Conservation (phyloP, 2,329 filamentous ascomycete species). For the Trichoderma koningiopsis region DNA sequence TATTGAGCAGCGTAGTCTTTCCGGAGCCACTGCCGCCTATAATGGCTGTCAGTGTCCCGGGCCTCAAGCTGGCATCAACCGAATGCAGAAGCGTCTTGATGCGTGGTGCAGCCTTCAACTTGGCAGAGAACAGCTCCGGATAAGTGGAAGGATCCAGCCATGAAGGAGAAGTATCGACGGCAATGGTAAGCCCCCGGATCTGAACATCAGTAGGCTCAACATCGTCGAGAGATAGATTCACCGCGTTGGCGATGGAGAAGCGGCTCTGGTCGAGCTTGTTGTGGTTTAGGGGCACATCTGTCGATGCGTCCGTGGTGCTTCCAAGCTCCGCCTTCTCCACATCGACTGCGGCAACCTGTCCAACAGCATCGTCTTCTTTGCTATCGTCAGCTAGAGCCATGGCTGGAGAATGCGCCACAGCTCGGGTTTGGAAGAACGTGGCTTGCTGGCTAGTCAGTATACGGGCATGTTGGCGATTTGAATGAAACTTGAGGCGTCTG, state of each 20-base stretch:
- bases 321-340: constrained; percentile 39
- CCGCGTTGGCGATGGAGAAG: constrained; percentile 39
- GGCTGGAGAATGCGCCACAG: neutral
- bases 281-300: constrained; percentile 30
- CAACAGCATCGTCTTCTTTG: neutral
- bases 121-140: constrained; percentile 43
- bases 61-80: constrained; percentile 64
- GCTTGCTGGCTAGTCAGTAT: constrained; percentile 10
- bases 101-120: constrained; percentile 41
- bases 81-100: constrained; percentile 61
- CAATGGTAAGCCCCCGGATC: constrained; percentile 57
- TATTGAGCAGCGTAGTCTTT: constrained; percentile 72
- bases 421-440: neutral
- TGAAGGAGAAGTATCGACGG: constrained; percentile 60
- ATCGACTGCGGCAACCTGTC: constrained; percentile 25
- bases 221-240: constrained; percentile 50
- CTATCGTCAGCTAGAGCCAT: constrained; percentile 9
- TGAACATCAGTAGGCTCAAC: constrained; percentile 59
- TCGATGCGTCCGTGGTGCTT: constrained; percentile 39
- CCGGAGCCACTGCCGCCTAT: constrained; percentile 74
- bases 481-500: too few species aligned
- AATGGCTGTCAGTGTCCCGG: constrained; percentile 72
- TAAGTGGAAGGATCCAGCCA: constrained; percentile 53
- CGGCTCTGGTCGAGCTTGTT: constrained; percentile 29
- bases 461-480: neutral